Percentiles rank a stretch among this genome's conserved stretches.
phyloP scores from a whole-genome alignment of 768 basidiomycete species.

The Gloeostereum incarnatum region DNA sequence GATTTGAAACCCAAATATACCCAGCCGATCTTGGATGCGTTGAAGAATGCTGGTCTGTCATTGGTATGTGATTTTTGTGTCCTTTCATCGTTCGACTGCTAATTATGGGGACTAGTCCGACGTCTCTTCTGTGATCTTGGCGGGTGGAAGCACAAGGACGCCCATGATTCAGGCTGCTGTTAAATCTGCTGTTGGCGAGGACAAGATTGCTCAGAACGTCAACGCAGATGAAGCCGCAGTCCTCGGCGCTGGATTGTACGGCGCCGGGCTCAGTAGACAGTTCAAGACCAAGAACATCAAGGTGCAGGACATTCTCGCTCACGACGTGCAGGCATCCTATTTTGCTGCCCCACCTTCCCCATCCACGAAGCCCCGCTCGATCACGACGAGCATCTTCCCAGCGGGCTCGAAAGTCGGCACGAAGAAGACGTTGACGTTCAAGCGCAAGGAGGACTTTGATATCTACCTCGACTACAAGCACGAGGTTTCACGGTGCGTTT shows the following conservation, averaged over 20 bases:
- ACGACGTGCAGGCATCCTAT: constrained; percentile 78
- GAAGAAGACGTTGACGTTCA: constrained; percentile 83
- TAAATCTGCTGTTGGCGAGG: constrained; percentile 69
- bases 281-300: constrained; percentile 96
- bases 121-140: constrained; percentile 84
- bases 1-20: constrained; percentile 58
- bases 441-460: constrained; percentile 75
- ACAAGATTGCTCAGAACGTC: constrained; percentile 88
- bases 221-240: constrained; percentile 97
- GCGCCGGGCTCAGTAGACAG: constrained; percentile 78
- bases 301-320: constrained; percentile 59
- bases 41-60: constrained; percentile 55
- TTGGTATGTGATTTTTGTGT: constrained; percentile 33
- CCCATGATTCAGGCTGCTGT: constrained; percentile 89
- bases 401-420: constrained; percentile 66
- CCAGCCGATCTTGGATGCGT: constrained; percentile 66
- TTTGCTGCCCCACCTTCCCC: constrained; percentile 48
- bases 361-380: constrained; percentile 48
- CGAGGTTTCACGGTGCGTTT: constrained; percentile 47
- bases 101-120: constrained; percentile 38
- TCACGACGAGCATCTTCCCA: constrained; percentile 72
- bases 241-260: constrained; percentile 88
- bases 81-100: not conserved
- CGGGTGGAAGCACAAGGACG: constrained; percentile 82
- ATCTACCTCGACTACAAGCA: constrained; percentile 74